A percentile compares a stretch with the other conserved stretches of the same genome.
Evolutionary conservation across 495 filamentous ascomycete species (phyloP).

Genomic region (Aspergillus taichungensis): DNA sequence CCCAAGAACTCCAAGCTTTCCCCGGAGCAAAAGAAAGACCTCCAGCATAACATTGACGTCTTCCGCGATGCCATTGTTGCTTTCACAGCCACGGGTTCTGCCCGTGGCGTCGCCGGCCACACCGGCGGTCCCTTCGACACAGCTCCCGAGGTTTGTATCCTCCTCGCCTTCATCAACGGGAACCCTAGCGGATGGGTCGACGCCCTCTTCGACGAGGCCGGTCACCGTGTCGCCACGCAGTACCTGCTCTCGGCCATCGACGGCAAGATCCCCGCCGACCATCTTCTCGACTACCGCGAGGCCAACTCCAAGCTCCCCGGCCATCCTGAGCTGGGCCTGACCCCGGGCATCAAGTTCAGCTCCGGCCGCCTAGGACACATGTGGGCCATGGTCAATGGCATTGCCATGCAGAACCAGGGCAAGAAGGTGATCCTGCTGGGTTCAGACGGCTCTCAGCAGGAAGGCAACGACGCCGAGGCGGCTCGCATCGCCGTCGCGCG

Average conservation of each 20-base stretch:
- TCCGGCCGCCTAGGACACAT: conserved; percentile 34
- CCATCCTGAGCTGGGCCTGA: conserved; percentile 32
- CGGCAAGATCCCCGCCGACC: conserved; percentile 28
- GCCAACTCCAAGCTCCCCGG: conserved; percentile 33
- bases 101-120: conserved; percentile 30
- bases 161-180: conserved; percentile 29
- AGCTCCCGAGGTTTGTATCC: conserved; percentile 31
- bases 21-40: conserved; percentile 25
- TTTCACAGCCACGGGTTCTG: conserved; percentile 30
- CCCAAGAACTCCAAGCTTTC: conserved; percentile 22
- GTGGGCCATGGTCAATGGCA: conserved; percentile 34
- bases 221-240: conserved; percentile 33
- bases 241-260: conserved; percentile 28
- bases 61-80: conserved; percentile 34
- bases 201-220: conserved; percentile 31
- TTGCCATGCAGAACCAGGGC: conserved; percentile 28
- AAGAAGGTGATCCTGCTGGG: conserved; percentile 29
- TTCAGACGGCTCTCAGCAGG: conserved; percentile 33
- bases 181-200: conserved; percentile 23
- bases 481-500: conserved; percentile 29
- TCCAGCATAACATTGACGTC: conserved; percentile 29
- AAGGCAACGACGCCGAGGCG: conserved; percentile 35
- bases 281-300: conserved; percentile 33
- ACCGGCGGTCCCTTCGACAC: conserved; percentile 37
- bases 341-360: conserved; percentile 32